These are phyloP conservation scores for Umbilicaria muhlenbergii DNA, from an alignment of 495 filamentous ascomycete genomes.

Conservation along the genomic window DNA sequence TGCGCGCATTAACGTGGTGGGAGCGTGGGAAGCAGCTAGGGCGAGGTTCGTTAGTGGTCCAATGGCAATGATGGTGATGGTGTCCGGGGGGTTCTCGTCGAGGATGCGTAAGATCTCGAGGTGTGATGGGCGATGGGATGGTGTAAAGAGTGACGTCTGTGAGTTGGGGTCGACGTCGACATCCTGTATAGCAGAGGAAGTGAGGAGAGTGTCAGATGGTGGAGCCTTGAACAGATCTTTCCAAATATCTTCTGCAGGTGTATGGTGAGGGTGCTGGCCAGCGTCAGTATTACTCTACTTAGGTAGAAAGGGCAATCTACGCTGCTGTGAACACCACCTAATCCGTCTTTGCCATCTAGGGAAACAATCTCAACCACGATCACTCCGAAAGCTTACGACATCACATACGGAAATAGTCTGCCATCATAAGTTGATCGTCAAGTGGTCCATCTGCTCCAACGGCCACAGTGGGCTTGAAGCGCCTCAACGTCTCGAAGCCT, in stretches of 20 bases:
- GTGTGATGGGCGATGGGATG: slow-evolving; percentile 56
- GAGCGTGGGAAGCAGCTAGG: slow-evolving; percentile 68
- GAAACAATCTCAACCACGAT: neutral
- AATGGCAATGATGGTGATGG: slow-evolving; percentile 76
- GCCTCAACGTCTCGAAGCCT: slow-evolving; percentile 52
- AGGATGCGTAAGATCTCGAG: slow-evolving; percentile 75
- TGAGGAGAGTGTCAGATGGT: slow-evolving; percentile 22
- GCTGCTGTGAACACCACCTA: slow-evolving; percentile 74
- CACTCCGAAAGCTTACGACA: neutral
- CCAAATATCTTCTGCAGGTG: slow-evolving; percentile 64
- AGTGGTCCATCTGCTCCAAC: slow-evolving; percentile 75
- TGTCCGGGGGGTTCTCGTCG: slow-evolving; percentile 59
- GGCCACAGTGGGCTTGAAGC: slow-evolving; percentile 65
- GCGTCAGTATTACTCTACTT: neutral
- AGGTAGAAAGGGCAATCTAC: slow-evolving; percentile 30
- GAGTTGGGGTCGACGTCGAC: slow-evolving; percentile 18
- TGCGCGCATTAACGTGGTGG: slow-evolving; percentile 69
- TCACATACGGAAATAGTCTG: slow-evolving; percentile 77
- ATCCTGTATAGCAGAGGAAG: slow-evolving; percentile 21
- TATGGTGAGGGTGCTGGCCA: slow-evolving; percentile 69
- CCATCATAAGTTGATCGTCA: slow-evolving; percentile 66
- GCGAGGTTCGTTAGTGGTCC: slow-evolving; percentile 89
- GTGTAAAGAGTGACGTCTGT: slow-evolving; percentile 43
- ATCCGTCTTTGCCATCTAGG: slow-evolving; percentile 75
- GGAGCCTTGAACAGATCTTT: slow-evolving; percentile 57